These are phyloP conservation scores for Cryptosporidium viatorum DNA, from an alignment of 169 alveolate species.

Conservation along the genomic window DNA sequence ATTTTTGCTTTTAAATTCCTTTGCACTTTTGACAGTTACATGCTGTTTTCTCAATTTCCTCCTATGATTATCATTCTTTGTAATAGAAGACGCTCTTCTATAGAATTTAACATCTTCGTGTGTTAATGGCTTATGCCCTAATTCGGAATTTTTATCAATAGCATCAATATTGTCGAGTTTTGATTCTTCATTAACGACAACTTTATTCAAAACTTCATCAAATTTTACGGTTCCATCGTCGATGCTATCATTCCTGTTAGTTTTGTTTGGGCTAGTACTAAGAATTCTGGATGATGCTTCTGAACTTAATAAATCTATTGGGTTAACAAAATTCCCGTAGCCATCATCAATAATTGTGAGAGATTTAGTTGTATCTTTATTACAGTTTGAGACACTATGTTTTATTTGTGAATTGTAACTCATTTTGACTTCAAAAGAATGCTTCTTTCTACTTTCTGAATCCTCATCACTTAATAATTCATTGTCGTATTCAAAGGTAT, in stretches of 20 bases:
- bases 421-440: background rate
- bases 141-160: background rate
- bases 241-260: background rate
- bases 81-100: background rate
- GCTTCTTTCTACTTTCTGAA: background rate
- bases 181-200: constrained; percentile 4
- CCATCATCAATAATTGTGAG: constrained; percentile 44
- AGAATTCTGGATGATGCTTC: constrained; percentile 32
- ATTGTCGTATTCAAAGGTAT: background rate
- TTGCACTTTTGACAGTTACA: constrained; percentile 23
- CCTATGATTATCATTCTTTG: background rate
- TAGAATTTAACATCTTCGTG: background rate
- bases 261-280: background rate
- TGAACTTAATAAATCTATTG: constrained; percentile 64
- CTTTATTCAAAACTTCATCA: constrained; percentile 18
- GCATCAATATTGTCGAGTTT: background rate
- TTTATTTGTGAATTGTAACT: background rate
- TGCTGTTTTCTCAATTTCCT: constrained; percentile 36
- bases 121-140: background rate
- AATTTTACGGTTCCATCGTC: constrained; percentile 28
- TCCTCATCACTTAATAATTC: constrained; percentile 8
- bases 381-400: background rate
- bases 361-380: background rate
- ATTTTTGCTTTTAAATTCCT: constrained; percentile 47
- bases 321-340: background rate